These are phyloP conservation scores for Entophlyctis luteolus DNA, from an alignment of 192 early-diverging fungal species.

Conservation along the genomic window DNA sequence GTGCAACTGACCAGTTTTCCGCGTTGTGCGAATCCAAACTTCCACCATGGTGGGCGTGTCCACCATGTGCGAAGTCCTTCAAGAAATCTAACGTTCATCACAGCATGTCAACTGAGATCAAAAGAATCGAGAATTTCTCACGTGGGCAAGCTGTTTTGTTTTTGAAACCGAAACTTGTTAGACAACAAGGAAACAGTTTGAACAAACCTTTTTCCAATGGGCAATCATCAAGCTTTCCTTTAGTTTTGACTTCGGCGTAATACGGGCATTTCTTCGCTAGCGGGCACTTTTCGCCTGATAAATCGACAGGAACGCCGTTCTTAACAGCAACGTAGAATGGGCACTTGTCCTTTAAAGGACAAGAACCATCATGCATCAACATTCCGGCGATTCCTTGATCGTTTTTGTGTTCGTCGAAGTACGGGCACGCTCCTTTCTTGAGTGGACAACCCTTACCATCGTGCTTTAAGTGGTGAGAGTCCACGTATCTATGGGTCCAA, in stretches of 20 bases:
- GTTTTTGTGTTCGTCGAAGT: neutral
- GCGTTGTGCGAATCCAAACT: constrained; percentile 1
- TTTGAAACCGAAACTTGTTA: too few relatives aligned
- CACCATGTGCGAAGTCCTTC: constrained; percentile 13
- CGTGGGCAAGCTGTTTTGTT: too few relatives aligned
- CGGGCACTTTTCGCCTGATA: constrained; percentile 27
- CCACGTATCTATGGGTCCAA: neutral
- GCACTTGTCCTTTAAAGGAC: constrained; percentile 36
- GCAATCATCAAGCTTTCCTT: neutral
- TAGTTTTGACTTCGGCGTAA: constrained; percentile 34
- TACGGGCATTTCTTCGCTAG: constrained; percentile 40
- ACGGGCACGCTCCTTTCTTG: constrained; percentile 13
- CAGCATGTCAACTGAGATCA: too few relatives aligned
- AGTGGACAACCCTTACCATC: constrained; percentile 12
- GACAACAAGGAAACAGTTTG: too few relatives aligned
- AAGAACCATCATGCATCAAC: constrained; percentile 15
- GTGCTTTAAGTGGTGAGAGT: neutral
- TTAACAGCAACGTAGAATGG: constrained; percentile 38
- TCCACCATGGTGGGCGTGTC: constrained; percentile 8
- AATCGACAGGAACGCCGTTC: constrained; percentile 31
- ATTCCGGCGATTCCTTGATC: neutral
- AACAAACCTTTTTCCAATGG: neutral
- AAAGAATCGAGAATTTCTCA: too few relatives aligned
- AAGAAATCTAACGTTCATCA: too few relatives aligned
- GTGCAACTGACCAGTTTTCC: constrained; percentile 8